These are phyloP conservation scores for Mrakia gelida DNA, from an alignment of 768 basidiomycete genomes.

Conservation along the genomic window DNA sequence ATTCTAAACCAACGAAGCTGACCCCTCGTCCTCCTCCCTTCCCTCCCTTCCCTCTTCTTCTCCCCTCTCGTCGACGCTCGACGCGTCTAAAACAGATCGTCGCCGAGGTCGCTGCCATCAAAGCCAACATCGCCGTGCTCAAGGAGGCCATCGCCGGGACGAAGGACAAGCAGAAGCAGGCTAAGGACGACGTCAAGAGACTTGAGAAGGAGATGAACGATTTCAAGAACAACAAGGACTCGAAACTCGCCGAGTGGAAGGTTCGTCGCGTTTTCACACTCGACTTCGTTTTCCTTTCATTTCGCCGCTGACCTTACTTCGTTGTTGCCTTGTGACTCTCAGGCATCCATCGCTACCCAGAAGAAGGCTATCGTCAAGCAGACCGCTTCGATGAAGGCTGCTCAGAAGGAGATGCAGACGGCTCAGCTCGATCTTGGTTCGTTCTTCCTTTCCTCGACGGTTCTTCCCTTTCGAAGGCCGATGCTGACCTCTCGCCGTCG, in stretches of 20 bases:
- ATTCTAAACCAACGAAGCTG: too few relatives aligned
- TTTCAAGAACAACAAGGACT: slow-evolving; percentile 98
- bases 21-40: neutral
- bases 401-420: slow-evolving; percentile 86
- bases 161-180: slow-evolving; percentile 69
- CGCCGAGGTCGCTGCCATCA: slow-evolving; percentile 68
- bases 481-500: neutral
- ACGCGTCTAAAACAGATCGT: slow-evolving; percentile 57
- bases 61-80: neutral
- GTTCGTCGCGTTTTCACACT: slow-evolving; percentile 47
- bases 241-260: slow-evolving; percentile 90
- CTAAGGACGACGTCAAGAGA: slow-evolving; percentile 72
- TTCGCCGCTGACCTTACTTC: neutral
- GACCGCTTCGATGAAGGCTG: slow-evolving; percentile 70
- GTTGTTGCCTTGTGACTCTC: neutral
- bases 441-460: slow-evolving; percentile 36
- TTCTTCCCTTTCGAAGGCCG: neutral
- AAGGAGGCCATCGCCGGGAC: slow-evolving; percentile 49
- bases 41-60: neutral
- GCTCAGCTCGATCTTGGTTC: slow-evolving; percentile 80
- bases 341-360: slow-evolving; percentile 75
- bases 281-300: neutral
- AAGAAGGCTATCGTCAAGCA: slow-evolving; percentile 78
- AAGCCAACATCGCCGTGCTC: slow-evolving; percentile 60
- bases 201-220: slow-evolving; percentile 96